A percentile compares a stretch with the other conserved stretches of the same genome.
Conservation (phyloP, 1,284 basidiomycete species). For the Boletus hoseneyae region DNA sequence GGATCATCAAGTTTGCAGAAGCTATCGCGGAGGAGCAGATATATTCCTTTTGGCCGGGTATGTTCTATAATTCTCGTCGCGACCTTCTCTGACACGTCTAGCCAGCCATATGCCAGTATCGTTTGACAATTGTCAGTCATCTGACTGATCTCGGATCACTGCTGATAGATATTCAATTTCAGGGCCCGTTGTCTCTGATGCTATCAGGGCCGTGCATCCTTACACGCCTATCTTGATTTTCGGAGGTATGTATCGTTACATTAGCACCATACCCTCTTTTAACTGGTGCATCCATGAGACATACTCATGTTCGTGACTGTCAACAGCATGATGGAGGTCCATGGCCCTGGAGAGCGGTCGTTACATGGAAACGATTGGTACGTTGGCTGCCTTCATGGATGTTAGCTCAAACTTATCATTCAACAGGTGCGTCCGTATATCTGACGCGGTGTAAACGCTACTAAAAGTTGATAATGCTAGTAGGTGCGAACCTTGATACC, state of each 20-base stretch:
- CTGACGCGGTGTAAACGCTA: background rate
- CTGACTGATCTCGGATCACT: background rate
- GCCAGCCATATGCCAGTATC: slow-evolving; percentile 70
- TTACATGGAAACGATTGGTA: slow-evolving; percentile 85
- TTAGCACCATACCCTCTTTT: no score
- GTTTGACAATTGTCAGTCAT: slow-evolving; percentile 53
- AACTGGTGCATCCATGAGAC: no score
- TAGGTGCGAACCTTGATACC: slow-evolving; percentile 52
- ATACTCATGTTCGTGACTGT: slow-evolving; percentile 80
- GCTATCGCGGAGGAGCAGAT: slow-evolving; percentile 79
- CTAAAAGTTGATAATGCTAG: background rate
- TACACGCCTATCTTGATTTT: no score
- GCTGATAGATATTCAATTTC: slow-evolving; percentile 5
- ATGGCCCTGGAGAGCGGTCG: slow-evolving; percentile 78
- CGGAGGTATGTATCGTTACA: no score
- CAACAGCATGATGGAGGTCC: slow-evolving; percentile 54
- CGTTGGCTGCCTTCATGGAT: slow-evolving; percentile 10
- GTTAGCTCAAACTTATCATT: background rate
- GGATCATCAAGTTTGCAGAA: slow-evolving; percentile 70
- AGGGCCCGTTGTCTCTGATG: no score
- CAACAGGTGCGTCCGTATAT: slow-evolving; percentile 16
- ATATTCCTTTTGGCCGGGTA: slow-evolving; percentile 73
- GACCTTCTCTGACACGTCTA: background rate
- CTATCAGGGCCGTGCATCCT: no score
- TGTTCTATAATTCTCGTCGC: slow-evolving; percentile 16